Base-by-base conservation (phyloP, 371 early-diverging fungal species). In the Actinomortierella wolfii region DNA sequence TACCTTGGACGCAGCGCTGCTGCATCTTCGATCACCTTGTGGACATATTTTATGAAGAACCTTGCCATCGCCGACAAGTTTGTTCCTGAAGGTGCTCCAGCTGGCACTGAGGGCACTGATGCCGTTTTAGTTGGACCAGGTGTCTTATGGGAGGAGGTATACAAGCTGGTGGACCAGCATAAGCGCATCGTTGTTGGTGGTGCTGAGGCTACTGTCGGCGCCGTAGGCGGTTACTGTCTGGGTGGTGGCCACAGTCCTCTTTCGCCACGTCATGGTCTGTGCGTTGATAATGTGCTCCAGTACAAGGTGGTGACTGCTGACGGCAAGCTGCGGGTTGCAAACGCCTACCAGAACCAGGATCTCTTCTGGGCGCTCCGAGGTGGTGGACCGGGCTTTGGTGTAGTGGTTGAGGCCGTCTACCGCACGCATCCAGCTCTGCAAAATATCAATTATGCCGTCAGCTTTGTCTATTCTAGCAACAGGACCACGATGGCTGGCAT, bases 41-140 rank as follows among this genome's bases (percentile, higher is more conserved):
- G 78, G 78, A 76, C 68, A 9, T 76, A 77, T 43, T 28, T 68
- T 42, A 47, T 81, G 25, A 59, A 65, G 20, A 45, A 51, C 1
- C 69, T 76, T 20, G 58, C 48, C 17, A 62, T 60, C 48, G 46
- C 47, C n/a, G 59, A 54, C 8, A 39, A 24, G 15, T 76, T 68
- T 59, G 51, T 54, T 15, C 62, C 71, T 0, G 49, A 58, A 15
- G 29, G 47, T 21, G 47, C 47, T 11, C 47, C 47, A 11, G 21
- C 1, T 1, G 47, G 21, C 21, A 21, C 21, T 3, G 3, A 47
- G 47, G 47, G 47, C 8, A 3, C 21, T 18, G 20, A 9, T 20
- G 47, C 47, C 24, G 20, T 47, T 2, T 9, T 20, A 1, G 21
- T 47, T 11, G 47, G 20, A 47, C 21, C 47, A 21, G 47, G 47